Evolutionary conservation across 1,284 basidiomycete species (phyloP).

Genomic region (Puccinia hordei): DNA sequence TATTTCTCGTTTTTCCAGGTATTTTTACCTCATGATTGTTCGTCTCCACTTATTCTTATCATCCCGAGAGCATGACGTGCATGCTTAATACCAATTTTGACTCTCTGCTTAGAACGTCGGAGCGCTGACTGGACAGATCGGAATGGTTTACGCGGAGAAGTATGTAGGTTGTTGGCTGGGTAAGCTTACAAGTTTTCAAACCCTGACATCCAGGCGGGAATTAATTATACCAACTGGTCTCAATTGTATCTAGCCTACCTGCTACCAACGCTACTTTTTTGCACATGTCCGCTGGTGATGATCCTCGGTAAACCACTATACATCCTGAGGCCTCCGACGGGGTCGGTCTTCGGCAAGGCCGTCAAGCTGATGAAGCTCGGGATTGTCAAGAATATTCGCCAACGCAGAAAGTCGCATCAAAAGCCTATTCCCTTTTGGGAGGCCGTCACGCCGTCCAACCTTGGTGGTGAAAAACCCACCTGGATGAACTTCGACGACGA

Average conservation of each 20-base stretch:
- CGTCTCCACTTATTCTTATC: background rate
- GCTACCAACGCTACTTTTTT: conserved; percentile 61
- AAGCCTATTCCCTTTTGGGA: conserved; percentile 74
- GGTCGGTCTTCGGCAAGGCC: conserved; percentile 72
- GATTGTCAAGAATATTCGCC: conserved; percentile 58
- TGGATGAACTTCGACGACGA: conserved; percentile 70
- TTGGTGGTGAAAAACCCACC: conserved; percentile 56
- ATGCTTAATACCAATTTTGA: conserved; percentile 51
- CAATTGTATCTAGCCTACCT: conserved; percentile 52
- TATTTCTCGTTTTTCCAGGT: conserved; percentile 22
- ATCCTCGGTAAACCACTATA: conserved; percentile 70
- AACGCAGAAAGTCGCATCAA: conserved; percentile 58
- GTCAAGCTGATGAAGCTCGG: conserved; percentile 58
- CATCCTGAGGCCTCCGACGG: conserved; percentile 69
- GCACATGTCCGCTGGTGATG: conserved; percentile 69
- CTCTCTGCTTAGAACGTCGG: conserved; percentile 67
- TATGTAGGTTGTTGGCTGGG: conserved; percentile 61
- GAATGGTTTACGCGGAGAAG: conserved; percentile 60
- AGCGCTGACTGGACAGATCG: conserved; percentile 65
- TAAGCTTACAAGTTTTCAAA: background rate
- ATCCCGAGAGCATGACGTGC: background rate
- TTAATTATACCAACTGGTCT: background rate
- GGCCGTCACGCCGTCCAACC: conserved; percentile 67
- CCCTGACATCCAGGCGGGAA: background rate
- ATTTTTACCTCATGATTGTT: conserved; percentile 47